Conservation (phyloP, 208 protist genomes). For the Vickermania spadyakhi region DNA sequence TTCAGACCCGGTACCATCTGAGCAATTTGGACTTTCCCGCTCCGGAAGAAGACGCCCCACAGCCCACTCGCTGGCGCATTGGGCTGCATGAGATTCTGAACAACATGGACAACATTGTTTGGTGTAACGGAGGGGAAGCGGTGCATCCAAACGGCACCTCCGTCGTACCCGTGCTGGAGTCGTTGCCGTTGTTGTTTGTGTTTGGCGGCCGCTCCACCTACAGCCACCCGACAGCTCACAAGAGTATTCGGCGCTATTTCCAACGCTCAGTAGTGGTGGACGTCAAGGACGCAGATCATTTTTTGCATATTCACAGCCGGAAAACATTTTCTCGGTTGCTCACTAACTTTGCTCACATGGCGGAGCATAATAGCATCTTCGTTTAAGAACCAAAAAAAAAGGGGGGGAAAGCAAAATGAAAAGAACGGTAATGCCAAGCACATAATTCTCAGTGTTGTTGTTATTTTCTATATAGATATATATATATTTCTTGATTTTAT, state of each 20-base stretch:
- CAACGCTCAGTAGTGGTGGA: slow-evolving; percentile 18
- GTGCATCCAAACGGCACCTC: too few species aligned
- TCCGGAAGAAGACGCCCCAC: background rate
- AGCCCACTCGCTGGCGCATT: slow-evolving; percentile 17
- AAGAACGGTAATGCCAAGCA: too few species aligned
- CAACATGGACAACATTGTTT: slow-evolving; percentile 17
- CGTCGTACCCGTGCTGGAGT: background rate
- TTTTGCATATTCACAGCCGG: slow-evolving; percentile 35
- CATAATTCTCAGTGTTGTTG: too few species aligned
- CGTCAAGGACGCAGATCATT: slow-evolving; percentile 27
- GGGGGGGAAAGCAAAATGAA: too few species aligned
- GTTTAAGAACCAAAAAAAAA: too few species aligned
- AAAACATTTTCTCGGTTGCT: slow-evolving; percentile 18
- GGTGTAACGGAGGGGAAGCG: slow-evolving; percentile 17
- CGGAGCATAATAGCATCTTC: too few species aligned
- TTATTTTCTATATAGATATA: too few species aligned
- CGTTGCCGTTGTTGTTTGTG: slow-evolving; percentile 18
- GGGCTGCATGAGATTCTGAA: slow-evolving; percentile 27
- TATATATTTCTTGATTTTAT: too few species aligned
- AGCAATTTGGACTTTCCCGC: slow-evolving; percentile 23
- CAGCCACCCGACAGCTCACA: slow-evolving; percentile 9
- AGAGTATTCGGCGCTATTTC: slow-evolving; percentile 16
- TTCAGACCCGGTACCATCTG: slow-evolving; percentile 29
- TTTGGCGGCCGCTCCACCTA: slow-evolving; percentile 30
- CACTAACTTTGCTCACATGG: slow-evolving; percentile 15